Conservation (phyloP, 495 filamentous ascomycete species). For the Penicillium canescens region DNA sequence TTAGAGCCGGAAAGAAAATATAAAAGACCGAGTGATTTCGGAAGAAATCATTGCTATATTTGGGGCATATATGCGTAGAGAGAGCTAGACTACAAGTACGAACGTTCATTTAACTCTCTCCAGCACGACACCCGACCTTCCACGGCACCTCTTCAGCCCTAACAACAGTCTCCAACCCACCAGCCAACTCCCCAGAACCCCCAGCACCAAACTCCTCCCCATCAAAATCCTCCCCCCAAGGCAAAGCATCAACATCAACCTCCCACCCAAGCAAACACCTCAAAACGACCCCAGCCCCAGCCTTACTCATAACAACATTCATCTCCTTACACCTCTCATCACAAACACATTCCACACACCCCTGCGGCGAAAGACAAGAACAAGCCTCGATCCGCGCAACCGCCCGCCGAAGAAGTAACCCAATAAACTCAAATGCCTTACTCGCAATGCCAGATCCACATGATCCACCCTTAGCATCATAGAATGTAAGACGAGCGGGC, state of each 20-base stretch:
- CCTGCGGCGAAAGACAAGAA: constrained; percentile 57
- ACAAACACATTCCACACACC: constrained; percentile 88
- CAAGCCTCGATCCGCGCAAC: constrained; percentile 77
- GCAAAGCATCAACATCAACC: constrained; percentile 72
- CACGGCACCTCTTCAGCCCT: constrained; percentile 62
- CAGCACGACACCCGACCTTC: constrained; percentile 34
- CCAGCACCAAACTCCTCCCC: constrained; percentile 21
- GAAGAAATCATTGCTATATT: too few relatives aligned
- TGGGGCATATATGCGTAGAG: too few relatives aligned
- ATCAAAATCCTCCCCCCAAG: constrained; percentile 69
- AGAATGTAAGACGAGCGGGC: constrained; percentile 88
- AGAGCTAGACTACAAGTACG: too few relatives aligned
- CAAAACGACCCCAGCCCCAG: constrained; percentile 78
- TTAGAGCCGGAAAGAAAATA: too few relatives aligned
- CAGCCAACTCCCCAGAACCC: constrained; percentile 56
- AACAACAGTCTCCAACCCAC: constrained; percentile 84
- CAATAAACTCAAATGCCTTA: constrained; percentile 92
- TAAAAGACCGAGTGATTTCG: too few relatives aligned
- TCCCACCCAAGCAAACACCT: constrained; percentile 71
- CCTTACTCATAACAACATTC: constrained; percentile 93
- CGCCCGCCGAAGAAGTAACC: constrained; percentile 74
- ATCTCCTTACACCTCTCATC: constrained; percentile 83
- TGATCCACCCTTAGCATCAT: constrained; percentile 87
- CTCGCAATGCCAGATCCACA: constrained; percentile 81
- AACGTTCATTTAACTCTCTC: neutral